Evolutionary conservation across 352 stramenopile genomes (phyloP).

Genomic region (Elongisporangium undulatum): DNA sequence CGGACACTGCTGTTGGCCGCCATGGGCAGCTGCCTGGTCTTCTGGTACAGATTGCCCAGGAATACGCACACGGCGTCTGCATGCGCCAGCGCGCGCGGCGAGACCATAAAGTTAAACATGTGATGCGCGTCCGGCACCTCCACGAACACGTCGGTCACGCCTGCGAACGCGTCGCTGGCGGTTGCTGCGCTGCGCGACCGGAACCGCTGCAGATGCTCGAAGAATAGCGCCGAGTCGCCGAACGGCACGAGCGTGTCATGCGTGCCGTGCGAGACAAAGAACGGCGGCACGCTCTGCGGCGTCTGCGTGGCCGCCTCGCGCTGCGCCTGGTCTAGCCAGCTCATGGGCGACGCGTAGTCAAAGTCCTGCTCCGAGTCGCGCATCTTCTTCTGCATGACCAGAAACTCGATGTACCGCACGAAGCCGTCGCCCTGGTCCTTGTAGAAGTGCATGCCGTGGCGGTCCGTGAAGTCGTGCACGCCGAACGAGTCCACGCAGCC

Average conservation of each 20-base stretch:
- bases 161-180: conserved; percentile 19
- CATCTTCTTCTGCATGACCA: conserved; percentile 61
- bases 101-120: conserved; percentile 62
- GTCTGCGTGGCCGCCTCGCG: conserved; percentile 5
- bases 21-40: conserved; percentile 29
- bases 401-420: conserved; percentile 43
- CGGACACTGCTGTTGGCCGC: conserved; percentile 18
- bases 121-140: conserved; percentile 46
- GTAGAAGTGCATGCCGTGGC: conserved; percentile 46
- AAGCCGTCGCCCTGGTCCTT: conserved; percentile 34
- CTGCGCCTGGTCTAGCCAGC: conserved; percentile 29
- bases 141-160: conserved; percentile 51
- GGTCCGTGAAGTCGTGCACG: conserved; percentile 55
- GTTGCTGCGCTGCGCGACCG: conserved; percentile 11
- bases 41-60: conserved; percentile 45
- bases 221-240: conserved; percentile 54
- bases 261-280: conserved; percentile 51
- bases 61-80: conserved; percentile 51
- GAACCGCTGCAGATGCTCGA: conserved; percentile 38
- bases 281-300: conserved; percentile 34
- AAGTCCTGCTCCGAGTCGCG: conserved; percentile 40
- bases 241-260: conserved; percentile 57
- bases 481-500: conserved; percentile 52
- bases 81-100: conserved; percentile 45
- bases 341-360: conserved; percentile 44